These are phyloP conservation scores for Leccinum aurantiacum DNA, from an alignment of 768 basidiomycete genomes.

Conservation along the genomic window DNA sequence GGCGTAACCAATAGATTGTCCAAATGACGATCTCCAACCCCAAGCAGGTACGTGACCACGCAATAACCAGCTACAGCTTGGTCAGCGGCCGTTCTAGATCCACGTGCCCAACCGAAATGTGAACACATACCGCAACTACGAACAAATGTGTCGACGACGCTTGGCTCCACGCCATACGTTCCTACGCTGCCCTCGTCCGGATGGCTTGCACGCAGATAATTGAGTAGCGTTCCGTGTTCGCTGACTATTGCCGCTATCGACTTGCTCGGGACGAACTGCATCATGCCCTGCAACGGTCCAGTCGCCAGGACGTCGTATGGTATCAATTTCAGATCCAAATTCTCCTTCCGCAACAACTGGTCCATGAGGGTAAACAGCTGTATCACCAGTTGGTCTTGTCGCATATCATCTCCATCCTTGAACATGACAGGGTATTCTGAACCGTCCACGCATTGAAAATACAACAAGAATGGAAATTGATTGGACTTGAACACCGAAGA, in stretches of 20 bases:
- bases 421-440: conserved; percentile 94
- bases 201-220: conserved; percentile 81
- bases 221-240: conserved; percentile 84
- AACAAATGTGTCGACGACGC: conserved; percentile 94
- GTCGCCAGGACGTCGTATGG: conserved; percentile 95
- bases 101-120: conserved; percentile 9
- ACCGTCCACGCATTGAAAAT: conserved; percentile 83
- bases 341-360: conserved; percentile 87
- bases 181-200: conserved; percentile 95
- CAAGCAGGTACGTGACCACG: conserved; percentile 93
- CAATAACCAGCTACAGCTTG: conserved; percentile 84
- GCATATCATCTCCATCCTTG: conserved; percentile 98
- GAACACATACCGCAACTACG: conserved; percentile 83
- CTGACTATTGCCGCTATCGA: conserved; percentile 93
- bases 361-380: conserved; percentile 99
- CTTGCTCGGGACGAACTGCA: conserved; percentile 93
- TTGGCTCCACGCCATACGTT: conserved; percentile 91
- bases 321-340: conserved; percentile 86
- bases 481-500: conserved; percentile 98
- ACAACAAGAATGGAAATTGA: conserved; percentile 86
- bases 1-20: conserved; percentile 93
- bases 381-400: conserved; percentile 97
- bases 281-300: conserved; percentile 91
- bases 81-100: conserved; percentile 10
- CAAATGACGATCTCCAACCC: conserved; percentile 95